Evolutionary conservation across 352 stramenopile genomes (phyloP).

Genomic region (Pythium rhizo-oryzae): DNA sequence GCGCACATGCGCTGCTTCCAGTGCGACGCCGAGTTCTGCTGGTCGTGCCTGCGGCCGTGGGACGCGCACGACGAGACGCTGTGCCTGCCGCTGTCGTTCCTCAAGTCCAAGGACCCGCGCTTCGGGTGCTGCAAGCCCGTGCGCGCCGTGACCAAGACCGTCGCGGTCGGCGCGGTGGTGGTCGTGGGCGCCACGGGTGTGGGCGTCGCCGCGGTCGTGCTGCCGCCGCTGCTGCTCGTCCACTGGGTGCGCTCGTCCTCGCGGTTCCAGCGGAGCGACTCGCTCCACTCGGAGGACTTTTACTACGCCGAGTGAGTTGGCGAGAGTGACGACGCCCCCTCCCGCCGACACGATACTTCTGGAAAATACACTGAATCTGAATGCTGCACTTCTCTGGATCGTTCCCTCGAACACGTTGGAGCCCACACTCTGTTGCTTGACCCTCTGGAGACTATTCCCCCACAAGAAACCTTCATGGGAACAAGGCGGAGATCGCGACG

Average conservation of each 20-base stretch:
- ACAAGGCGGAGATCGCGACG: background rate
- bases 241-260: slow-evolving; percentile 57
- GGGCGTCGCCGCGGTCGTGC: slow-evolving; percentile 66
- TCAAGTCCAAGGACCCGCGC: slow-evolving; percentile 66
- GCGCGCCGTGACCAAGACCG: slow-evolving; percentile 72
- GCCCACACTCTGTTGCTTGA: no score
- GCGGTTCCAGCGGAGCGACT: slow-evolving; percentile 42
- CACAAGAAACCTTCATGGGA: no score
- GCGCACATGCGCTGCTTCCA: slow-evolving; percentile 88
- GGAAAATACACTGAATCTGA: no score
- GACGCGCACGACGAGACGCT: slow-evolving; percentile 72
- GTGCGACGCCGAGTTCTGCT: slow-evolving; percentile 87
- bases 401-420: no score
- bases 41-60: slow-evolving; percentile 74
- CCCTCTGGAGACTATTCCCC: no score
- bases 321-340: no score
- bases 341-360: no score
- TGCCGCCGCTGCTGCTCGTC: slow-evolving; percentile 68
- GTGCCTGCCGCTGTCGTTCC: slow-evolving; percentile 68
- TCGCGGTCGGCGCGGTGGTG: slow-evolving; percentile 49
- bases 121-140: slow-evolving; percentile 67
- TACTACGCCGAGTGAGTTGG: slow-evolving; percentile 15
- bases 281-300: slow-evolving; percentile 41
- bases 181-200: slow-evolving; percentile 57
- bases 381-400: no score